Evolutionary conservation across 345 rosid species (phyloP).

Genomic region (Fremontodendron californicum): DNA sequence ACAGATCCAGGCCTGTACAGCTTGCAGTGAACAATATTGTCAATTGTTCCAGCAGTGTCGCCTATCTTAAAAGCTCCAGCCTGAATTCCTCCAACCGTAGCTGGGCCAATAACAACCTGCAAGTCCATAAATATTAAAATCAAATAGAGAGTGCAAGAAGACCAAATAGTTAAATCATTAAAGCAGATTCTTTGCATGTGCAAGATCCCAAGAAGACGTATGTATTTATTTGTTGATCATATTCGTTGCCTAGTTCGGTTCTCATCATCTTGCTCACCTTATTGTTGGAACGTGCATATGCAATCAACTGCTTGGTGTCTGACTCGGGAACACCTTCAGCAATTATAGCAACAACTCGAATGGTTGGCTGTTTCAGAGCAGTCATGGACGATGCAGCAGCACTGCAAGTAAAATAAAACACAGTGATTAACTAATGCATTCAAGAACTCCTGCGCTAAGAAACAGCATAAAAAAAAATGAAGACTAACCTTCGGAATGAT

Average conservation of each 20-base stretch:
- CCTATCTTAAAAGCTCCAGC: slow-evolving; percentile 99
- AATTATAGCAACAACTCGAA: slow-evolving; percentile 88
- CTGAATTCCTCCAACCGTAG: slow-evolving; percentile 97
- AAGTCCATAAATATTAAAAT: slow-evolving; percentile 21
- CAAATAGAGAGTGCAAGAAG: background rate
- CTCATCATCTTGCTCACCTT: slow-evolving; percentile 44
- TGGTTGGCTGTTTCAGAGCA: slow-evolving; percentile 94
- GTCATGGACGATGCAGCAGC: slow-evolving; percentile 97
- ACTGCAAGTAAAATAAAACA: slow-evolving; percentile 38
- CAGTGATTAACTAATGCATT: background rate
- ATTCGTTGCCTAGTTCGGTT: slow-evolving; percentile 2
- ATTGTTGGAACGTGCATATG: slow-evolving; percentile 89
- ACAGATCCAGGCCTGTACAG: slow-evolving; percentile 95
- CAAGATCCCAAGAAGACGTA: background rate
- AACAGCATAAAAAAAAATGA: background rate
- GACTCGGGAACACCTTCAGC: slow-evolving; percentile 99
- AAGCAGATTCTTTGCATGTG: background rate
- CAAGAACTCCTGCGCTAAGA: slow-evolving; percentile 6
- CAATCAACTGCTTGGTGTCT: slow-evolving; percentile 85
- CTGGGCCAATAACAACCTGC: slow-evolving; percentile 98
- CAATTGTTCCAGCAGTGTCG: slow-evolving; percentile 98
- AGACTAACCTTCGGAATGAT: slow-evolving; percentile 73
- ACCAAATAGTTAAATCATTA: background rate
- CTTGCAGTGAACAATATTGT: slow-evolving; percentile 85
- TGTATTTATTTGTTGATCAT: background rate